phyloP scores from a whole-genome alignment of 345 rosid species.

The Luvunga scandens region DNA sequence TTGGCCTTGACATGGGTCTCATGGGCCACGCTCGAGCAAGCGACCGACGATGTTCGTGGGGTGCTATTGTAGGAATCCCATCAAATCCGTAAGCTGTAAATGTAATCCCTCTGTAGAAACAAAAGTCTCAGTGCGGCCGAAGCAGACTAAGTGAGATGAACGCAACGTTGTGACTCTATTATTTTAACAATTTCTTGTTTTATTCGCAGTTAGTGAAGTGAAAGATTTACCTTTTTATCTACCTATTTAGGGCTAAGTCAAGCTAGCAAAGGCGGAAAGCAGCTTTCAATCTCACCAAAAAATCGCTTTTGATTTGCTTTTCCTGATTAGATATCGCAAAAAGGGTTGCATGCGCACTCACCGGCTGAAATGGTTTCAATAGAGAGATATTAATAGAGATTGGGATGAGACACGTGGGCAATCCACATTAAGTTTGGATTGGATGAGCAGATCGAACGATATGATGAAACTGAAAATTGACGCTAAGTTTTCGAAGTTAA shows the following conservation, averaged over 20 bases:
- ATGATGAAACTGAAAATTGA: too few species aligned
- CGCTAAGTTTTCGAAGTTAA: too few species aligned
- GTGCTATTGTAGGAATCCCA: not conserved
- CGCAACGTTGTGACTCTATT: not conserved
- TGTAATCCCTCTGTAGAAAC: not conserved
- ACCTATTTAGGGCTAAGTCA: not conserved
- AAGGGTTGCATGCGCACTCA: not conserved
- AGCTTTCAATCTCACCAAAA: not conserved
- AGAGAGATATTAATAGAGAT: not conserved
- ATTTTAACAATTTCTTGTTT: not conserved
- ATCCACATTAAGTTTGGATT: too few species aligned
- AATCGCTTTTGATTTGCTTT: not conserved
- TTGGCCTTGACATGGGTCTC: not conserved
- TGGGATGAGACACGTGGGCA: not conserved
- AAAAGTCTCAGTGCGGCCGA: not conserved
- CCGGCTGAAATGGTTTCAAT: not conserved
- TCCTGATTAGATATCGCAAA: not conserved
- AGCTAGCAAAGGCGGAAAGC: not conserved
- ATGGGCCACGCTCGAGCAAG: too few species aligned
- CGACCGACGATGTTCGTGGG: not conserved
- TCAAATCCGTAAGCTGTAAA: not conserved
- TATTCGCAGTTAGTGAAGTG: not conserved
- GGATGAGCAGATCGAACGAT: too few species aligned
- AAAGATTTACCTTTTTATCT: not conserved
- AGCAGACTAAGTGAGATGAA: conserved; percentile 3